Conservation (phyloP, 1,139 yeast genomes). For the Geotrichum aggregatum region DNA sequence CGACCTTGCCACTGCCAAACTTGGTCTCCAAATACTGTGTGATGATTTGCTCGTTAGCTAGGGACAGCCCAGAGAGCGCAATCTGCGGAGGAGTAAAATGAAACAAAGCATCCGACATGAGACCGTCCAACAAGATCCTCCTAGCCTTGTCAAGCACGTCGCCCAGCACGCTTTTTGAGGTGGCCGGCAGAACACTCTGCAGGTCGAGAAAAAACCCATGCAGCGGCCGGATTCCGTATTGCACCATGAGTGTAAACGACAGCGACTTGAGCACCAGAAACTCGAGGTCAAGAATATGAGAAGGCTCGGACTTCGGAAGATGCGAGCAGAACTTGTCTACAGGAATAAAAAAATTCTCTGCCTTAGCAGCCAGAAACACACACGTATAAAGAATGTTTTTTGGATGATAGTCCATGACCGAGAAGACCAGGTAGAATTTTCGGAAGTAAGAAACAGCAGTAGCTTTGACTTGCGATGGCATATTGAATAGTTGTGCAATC, state of each 20-base stretch:
- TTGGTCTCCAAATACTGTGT: conserved; percentile 62
- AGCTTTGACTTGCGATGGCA: conserved; percentile 68
- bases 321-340: conserved; percentile 74
- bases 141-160: conserved; percentile 62
- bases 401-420: conserved; percentile 86
- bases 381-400: conserved; percentile 76
- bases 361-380: conserved; percentile 84
- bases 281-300: conserved; percentile 71
- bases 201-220: conserved; percentile 90
- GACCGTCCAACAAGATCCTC: conserved; percentile 56
- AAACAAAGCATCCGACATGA: conserved; percentile 72
- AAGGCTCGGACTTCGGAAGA: conserved; percentile 56
- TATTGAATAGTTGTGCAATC: conserved; percentile 51
- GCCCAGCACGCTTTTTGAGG: conserved; percentile 30
- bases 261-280: conserved; percentile 69
- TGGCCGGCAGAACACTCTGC: conserved; percentile 53
- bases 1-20: conserved; percentile 36
- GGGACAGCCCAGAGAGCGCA: conserved; percentile 78
- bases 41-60: conserved; percentile 59
- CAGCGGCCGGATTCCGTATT: conserved; percentile 80
- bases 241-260: conserved; percentile 75
- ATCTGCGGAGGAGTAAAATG: conserved; percentile 91
- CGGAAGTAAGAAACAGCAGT: conserved; percentile 82
- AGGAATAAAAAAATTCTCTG: conserved; percentile 84
- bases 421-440: conserved; percentile 71